Base-by-base conservation (phyloP, 1,284 basidiomycete genomes). In the Ceratobasidium sp. region DNA sequence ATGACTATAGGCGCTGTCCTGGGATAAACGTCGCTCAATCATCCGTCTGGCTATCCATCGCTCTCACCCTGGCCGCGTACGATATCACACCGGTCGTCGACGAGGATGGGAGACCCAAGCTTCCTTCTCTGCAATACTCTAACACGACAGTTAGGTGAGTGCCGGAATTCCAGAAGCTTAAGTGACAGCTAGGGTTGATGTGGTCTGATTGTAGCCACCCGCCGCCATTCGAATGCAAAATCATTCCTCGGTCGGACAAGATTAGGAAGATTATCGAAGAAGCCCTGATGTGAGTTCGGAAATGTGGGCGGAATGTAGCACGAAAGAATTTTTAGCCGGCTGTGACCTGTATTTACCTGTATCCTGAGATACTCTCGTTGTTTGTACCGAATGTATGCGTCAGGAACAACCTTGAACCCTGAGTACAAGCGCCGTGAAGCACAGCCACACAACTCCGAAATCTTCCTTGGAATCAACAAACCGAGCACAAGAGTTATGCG, bases 21-120 rank as follows among this genome's bases (percentile, higher is more conserved):
- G 72, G 72, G n/a, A 63, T 63, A 6, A 3, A 60, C 39, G 72
- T 75, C 1, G 72, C 72, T 18, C 72, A 75, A 13, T 75, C 72
- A 18, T 75, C 72, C 2, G 72, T 75, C n/a, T 75, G 72, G 72
- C 60, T 75, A 3, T 75, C 72, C 1, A 75, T 75, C 5, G 60
- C 49, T 2, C 61, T 75, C 12, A 75, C 72, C 9, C 60, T 75
- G 28, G 72, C 72, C 39, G 46, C 72, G 44, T 75, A 75, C 46
- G 33, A 75, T 18, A 64, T 75, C 18, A 23, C 28, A 2, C 60
- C 72, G 2, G n/a, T 18, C 28, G 61, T 53, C 3, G 61, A n/a
- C n/a, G 44, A 51, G 1, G 60, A 75, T 15, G 72, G 72, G n/a
- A 64, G 53, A 18, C 18, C 42, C 20, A 63, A 51, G 20, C 61